Conservation (phyloP, 2,329 filamentous ascomycete species). For the Tolypocladium ovalisporum region DNA sequence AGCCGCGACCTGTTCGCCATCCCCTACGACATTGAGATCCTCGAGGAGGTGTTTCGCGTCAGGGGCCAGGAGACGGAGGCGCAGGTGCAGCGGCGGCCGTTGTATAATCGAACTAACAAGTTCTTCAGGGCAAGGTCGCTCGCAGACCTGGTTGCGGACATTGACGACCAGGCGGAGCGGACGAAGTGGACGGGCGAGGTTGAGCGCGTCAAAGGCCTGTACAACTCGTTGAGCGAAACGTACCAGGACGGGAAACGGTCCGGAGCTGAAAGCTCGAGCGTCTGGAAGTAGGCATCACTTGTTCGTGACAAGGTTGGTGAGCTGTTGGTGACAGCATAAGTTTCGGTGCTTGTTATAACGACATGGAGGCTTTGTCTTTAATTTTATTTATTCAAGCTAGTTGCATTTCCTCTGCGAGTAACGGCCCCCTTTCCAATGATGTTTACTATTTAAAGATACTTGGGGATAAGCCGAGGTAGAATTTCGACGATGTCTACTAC, state of each 20-base stretch:
- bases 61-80: conserved; percentile 26
- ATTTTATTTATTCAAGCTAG: no score
- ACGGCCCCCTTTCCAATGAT: no score
- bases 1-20: conserved; percentile 44
- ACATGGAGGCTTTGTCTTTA: no score
- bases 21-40: conserved; percentile 46
- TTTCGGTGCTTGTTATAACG: no score
- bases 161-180: conserved; percentile 23
- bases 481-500: no score
- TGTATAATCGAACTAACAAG: conserved; percentile 46
- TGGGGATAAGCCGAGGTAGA: no score
- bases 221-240: conserved; percentile 32
- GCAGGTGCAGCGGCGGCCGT: conserved; percentile 23
- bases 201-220: conserved; percentile 35
- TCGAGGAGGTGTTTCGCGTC: conserved; percentile 44
- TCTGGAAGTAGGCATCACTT: conserved; percentile 29
- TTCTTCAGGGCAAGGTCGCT: conserved; percentile 39
- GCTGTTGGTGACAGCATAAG: no score
- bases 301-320: neutral
- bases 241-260: conserved; percentile 37
- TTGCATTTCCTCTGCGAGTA: no score
- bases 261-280: conserved; percentile 31
- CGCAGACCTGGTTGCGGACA: conserved; percentile 24
- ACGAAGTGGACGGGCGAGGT: conserved; percentile 28
- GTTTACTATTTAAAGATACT: no score